These are phyloP conservation scores for Zygoascus meyerae DNA, from an alignment of 1,139 yeast species.

Conservation along the genomic window DNA sequence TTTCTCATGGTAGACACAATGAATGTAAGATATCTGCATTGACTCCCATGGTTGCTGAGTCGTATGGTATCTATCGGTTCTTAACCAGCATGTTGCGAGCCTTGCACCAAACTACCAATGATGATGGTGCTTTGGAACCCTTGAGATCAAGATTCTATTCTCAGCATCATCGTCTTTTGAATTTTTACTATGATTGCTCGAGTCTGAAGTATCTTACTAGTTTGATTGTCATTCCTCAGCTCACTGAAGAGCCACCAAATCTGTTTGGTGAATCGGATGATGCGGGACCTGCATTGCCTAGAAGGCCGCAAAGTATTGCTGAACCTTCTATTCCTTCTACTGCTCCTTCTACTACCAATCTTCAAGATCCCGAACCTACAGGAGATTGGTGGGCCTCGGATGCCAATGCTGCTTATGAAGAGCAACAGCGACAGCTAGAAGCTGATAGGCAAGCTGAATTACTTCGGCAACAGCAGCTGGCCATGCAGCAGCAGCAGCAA, in stretches of 20 bases:
- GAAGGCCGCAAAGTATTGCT: conserved; percentile 37
- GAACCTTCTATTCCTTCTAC: conserved; percentile 37
- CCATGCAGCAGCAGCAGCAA: conserved; percentile 58
- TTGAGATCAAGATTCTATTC: conserved; percentile 64
- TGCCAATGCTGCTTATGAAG: conserved; percentile 40
- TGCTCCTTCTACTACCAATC: conserved; percentile 29
- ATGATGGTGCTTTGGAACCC: conserved; percentile 72
- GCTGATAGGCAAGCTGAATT: conserved; percentile 46
- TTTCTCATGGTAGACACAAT: conserved; percentile 57
- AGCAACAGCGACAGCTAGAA: conserved; percentile 47
- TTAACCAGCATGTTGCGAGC: conserved; percentile 89
- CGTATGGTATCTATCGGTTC: conserved; percentile 89
- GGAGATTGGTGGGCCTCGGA: conserved; percentile 42
- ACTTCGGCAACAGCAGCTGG: conserved; percentile 42
- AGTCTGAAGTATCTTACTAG: conserved; percentile 78
- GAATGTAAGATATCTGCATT: conserved; percentile 84
- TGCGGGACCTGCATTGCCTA: conserved; percentile 40
- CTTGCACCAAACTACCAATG: conserved; percentile 69
- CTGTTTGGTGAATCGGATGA: conserved; percentile 44
- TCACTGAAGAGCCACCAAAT: conserved; percentile 69
- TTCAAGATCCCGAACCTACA: conserved; percentile 30
- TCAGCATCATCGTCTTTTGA: conserved; percentile 77
- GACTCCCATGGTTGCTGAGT: conserved; percentile 88
- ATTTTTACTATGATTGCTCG: conserved; percentile 87
- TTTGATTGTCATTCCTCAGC: conserved; percentile 78